Percentiles rank a stretch among this genome's conserved stretches.
phyloP scores from a whole-genome alignment of 345 rosid species.

The Melastoma malabathricum region DNA sequence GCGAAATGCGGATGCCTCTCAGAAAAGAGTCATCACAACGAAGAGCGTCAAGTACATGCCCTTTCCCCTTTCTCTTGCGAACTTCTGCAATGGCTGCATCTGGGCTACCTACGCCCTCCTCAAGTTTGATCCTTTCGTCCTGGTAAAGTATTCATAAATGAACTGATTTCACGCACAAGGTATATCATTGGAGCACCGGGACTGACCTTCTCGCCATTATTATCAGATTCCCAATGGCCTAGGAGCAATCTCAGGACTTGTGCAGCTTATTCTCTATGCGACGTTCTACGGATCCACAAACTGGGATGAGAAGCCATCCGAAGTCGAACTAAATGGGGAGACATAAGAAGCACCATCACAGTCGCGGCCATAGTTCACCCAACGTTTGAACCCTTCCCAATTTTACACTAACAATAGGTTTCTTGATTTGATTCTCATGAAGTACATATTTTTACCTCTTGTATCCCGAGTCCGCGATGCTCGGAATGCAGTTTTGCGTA shows the following conservation, averaged over 20 bases:
- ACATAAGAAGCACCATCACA: background rate
- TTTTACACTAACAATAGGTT: too few species aligned
- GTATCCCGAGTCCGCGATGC: too few species aligned
- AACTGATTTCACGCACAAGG: background rate
- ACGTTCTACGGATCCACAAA: conserved; percentile 28
- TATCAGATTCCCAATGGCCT: conserved; percentile 34
- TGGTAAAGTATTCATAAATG: conserved; percentile 19
- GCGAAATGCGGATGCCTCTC: background rate
- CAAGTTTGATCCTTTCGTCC: conserved; percentile 36
- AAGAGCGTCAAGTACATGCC: conserved; percentile 95
- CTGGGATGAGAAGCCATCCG: conserved; percentile 21
- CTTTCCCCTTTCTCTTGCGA: conserved; percentile 37
- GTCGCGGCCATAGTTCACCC: background rate
- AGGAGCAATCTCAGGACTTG: conserved; percentile 34
- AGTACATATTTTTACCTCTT: too few species aligned
- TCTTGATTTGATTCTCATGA: too few species aligned
- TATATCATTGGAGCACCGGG: background rate
- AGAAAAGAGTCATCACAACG: conserved; percentile 50
- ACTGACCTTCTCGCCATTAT: background rate
- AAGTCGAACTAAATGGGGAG: conserved; percentile 18
- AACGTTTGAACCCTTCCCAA: too few species aligned
- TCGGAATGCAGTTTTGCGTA: too few species aligned
- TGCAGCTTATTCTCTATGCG: conserved; percentile 34
- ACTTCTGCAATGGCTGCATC: conserved; percentile 33
- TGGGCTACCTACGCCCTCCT: conserved; percentile 52